These are phyloP conservation scores for Ustilago sp. DNA, from an alignment of 1,284 basidiomycete species.

Conservation along the genomic window DNA sequence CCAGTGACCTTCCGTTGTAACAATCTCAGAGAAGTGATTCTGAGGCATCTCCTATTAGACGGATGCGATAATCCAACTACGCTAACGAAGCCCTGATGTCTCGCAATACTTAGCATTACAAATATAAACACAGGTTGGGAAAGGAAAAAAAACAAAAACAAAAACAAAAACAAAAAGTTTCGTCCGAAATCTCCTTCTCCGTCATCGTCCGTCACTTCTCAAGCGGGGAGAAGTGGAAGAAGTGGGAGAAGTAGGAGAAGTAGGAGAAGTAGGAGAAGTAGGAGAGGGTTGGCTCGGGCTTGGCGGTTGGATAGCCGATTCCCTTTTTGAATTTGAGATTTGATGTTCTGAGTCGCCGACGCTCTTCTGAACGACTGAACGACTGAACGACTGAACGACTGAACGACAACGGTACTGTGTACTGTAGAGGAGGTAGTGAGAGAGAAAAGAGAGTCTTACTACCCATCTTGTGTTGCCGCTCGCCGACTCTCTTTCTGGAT, in stretches of 20 bases:
- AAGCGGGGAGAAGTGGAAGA: not conserved
- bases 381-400: no score
- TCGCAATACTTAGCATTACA: not conserved
- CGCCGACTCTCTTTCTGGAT: not conserved
- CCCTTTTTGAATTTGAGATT: not conserved
- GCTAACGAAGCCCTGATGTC: constrained; percentile 34
- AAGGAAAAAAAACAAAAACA: not conserved
- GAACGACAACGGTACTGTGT: no score
- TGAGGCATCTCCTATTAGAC: constrained; percentile 49
- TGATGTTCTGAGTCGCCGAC: constrained; percentile 12
- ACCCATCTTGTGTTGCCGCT: not conserved
- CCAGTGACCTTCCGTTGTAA: constrained; percentile 57
- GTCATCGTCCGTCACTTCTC: constrained; percentile 19
- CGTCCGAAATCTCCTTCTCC: constrained; percentile 24
- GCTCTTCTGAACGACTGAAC: not conserved
- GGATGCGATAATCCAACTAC: constrained; percentile 55
- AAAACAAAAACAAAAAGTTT: not conserved
- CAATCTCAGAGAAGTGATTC: constrained; percentile 13
- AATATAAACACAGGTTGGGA: not conserved
- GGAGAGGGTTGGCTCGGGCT: not conserved
- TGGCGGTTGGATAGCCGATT: constrained; percentile 26
- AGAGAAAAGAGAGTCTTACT: no score
- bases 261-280: not conserved
- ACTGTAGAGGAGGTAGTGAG: no score
- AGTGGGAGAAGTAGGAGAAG: not conserved